phyloP scores from a whole-genome alignment of 176 grass and related monocot species.

The Oryza coarctata region DNA sequence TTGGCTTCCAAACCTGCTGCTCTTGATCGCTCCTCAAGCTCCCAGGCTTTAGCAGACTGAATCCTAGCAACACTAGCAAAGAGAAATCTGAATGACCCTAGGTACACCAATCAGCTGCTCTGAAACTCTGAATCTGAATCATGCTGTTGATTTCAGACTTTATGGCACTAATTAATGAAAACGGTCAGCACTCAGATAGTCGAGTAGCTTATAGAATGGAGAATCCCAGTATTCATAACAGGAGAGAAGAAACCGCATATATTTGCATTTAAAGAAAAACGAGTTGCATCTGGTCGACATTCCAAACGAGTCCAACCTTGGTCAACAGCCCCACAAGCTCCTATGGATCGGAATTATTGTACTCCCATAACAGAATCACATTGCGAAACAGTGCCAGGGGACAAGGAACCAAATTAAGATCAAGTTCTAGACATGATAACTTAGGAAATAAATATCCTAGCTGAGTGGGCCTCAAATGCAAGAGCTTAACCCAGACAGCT shows the following conservation, averaged over 20 bases:
- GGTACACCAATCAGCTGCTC: background rate
- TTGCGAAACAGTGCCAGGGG: conserved; percentile 31
- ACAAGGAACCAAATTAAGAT: conserved; percentile 30
- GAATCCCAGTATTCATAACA: background rate
- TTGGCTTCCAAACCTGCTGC: conserved; percentile 19
- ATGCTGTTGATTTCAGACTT: background rate
- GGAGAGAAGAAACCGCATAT: background rate
- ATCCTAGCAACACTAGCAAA: conserved; percentile 32
- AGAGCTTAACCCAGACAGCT: conserved; percentile 25
- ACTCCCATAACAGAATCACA: conserved; percentile 41
- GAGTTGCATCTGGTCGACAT: conserved; percentile 4
- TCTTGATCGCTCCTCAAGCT: background rate
- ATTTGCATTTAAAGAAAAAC: background rate
- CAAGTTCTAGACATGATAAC: conserved; percentile 26
- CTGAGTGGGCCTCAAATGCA: background rate
- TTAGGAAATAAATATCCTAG: conserved; percentile 36
- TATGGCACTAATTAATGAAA: background rate
- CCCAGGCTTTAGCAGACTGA: conserved; percentile 7
- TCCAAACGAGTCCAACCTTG: conserved; percentile 24
- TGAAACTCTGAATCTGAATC: conserved; percentile 5
- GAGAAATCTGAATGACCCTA: conserved; percentile 31
- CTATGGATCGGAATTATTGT: conserved; percentile 51
- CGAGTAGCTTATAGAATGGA: background rate
- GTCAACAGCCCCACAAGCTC: conserved; percentile 44
- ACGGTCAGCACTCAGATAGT: background rate